phyloP scores from a whole-genome alignment of 148 eudicot species.

The Vaccinium myrtillus region DNA sequence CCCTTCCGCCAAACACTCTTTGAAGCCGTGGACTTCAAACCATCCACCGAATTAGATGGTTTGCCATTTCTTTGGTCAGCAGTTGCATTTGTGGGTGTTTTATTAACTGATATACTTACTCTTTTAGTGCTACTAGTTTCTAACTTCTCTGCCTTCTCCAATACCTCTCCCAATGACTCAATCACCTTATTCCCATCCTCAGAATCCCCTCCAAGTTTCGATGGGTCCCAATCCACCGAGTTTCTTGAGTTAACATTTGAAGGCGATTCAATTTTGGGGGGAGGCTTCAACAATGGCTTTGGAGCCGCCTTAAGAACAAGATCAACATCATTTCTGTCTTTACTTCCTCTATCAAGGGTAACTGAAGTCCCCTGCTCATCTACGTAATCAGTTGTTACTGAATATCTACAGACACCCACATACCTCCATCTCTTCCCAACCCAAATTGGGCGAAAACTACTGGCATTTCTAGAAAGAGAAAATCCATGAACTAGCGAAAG shows the following conservation, averaged over 20 bases:
- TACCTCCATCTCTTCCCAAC: slow-evolving; percentile 67
- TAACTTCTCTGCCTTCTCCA: slow-evolving; percentile 89
- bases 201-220: slow-evolving; percentile 30
- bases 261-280: slow-evolving; percentile 36
- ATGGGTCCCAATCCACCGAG: slow-evolving; percentile 34
- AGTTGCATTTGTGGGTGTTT: slow-evolving; percentile 33
- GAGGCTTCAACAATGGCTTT: slow-evolving; percentile 60
- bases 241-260: slow-evolving; percentile 19
- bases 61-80: slow-evolving; percentile 49
- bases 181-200: slow-evolving; percentile 62
- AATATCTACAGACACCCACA: slow-evolving; percentile 73
- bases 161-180: slow-evolving; percentile 87
- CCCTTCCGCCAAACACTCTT: slow-evolving; percentile 97
- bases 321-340: slow-evolving; percentile 51
- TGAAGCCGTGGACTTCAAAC: slow-evolving; percentile 44
- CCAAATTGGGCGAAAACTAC: slow-evolving; percentile 49
- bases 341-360: slow-evolving; percentile 62
- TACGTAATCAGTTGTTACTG: slow-evolving; percentile 65
- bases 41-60: slow-evolving; percentile 32
- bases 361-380: slow-evolving; percentile 73
- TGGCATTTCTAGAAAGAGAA: slow-evolving; percentile 45
- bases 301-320: slow-evolving; percentile 72
- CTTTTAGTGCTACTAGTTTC: slow-evolving; percentile 46
- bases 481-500: slow-evolving; percentile 50
- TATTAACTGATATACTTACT: slow-evolving; percentile 40